phyloP scores from a whole-genome alignment of 2,329 filamentous ascomycete genomes.

The Talaromyces piceae region DNA sequence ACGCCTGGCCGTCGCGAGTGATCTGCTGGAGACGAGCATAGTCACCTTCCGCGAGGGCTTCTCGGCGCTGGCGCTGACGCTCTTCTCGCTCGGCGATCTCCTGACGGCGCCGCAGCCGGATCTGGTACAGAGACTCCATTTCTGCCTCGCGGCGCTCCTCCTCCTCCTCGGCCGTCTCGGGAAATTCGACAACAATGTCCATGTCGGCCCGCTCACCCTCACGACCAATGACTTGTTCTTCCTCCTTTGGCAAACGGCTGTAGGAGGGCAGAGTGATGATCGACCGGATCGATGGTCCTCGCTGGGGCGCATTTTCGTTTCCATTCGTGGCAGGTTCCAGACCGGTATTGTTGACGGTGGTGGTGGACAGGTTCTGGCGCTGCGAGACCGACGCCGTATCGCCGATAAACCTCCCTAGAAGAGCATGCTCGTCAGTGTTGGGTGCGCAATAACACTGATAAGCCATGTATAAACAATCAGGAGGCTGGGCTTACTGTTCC shows the following conservation, averaged over 20 bases:
- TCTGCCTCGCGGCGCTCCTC: constrained; percentile 74
- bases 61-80: constrained; percentile 59
- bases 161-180: constrained; percentile 70
- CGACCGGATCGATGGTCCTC: constrained; percentile 82
- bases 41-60: constrained; percentile 67
- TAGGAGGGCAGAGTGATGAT: constrained; percentile 91
- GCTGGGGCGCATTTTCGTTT: constrained; percentile 51
- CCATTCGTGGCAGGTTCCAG: background rate
- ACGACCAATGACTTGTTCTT: constrained; percentile 74
- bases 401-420: background rate
- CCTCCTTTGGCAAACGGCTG: constrained; percentile 61
- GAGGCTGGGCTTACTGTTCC: constrained; percentile 1
- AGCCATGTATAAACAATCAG: background rate
- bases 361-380: background rate
- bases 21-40: constrained; percentile 60
- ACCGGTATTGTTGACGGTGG: background rate
- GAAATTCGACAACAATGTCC: constrained; percentile 80
- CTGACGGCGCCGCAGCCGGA: constrained; percentile 67
- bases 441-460: background rate
- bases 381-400: background rate
- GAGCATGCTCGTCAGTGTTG: background rate
- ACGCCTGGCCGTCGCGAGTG: constrained; percentile 47
- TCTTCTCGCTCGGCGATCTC: constrained; percentile 73
- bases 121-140: constrained; percentile 89
- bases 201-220: constrained; percentile 90